Percentiles rank a stretch among this genome's conserved stretches.
Evolutionary conservation across 1,284 basidiomycete species (phyloP).

Genomic region (Neolentinus lepideus): DNA sequence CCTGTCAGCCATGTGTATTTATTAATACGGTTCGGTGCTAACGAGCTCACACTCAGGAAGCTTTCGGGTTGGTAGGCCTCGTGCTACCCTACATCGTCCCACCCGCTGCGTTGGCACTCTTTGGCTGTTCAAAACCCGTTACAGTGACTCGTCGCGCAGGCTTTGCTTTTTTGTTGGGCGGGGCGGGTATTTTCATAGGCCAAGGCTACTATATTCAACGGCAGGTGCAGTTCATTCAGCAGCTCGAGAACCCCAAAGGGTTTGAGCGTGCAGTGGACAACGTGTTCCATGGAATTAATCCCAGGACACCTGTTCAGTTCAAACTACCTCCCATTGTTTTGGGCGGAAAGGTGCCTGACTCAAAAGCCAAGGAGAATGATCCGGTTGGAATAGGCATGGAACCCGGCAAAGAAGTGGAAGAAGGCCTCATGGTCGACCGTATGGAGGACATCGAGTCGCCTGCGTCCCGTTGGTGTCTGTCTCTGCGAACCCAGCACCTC

Average conservation of each 20-base stretch:
- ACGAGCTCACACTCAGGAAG: background rate
- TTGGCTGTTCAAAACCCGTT: background rate
- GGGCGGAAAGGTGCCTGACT: background rate
- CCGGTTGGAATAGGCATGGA: background rate
- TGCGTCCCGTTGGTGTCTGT: background rate
- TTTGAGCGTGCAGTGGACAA: conserved; percentile 33
- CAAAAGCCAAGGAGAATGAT: background rate
- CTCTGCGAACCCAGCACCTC: background rate
- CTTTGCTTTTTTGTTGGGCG: conserved; percentile 2
- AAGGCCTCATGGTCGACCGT: background rate
- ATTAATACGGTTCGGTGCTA: background rate
- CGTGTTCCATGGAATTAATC: conserved; percentile 17
- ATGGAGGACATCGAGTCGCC: background rate
- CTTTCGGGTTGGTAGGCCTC: background rate
- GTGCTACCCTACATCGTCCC: background rate
- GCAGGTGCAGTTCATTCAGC: conserved; percentile 35
- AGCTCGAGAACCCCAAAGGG: conserved; percentile 37
- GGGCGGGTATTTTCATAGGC: conserved; percentile 8
- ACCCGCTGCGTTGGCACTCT: background rate
- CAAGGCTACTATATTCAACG: conserved; percentile 37
- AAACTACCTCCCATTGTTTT: background rate
- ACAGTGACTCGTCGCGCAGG: background rate
- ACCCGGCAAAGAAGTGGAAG: background rate
- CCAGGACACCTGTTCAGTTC: conserved; percentile 6
- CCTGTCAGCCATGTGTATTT: conserved; percentile 25